Conservation (phyloP, 805 yeast genomes). For the Yarrowia osloensis region DNA sequence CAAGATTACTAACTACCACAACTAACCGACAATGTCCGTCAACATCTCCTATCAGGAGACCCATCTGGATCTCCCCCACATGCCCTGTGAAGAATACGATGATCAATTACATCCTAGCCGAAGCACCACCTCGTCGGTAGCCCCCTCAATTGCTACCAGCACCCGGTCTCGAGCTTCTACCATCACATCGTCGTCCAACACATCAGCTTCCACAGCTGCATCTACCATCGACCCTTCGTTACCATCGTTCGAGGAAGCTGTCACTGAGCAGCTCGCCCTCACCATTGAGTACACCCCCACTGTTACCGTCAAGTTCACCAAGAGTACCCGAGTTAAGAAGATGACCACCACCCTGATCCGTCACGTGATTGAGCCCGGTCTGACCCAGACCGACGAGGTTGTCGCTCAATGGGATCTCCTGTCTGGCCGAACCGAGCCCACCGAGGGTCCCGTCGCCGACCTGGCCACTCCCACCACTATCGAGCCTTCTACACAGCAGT, state of each 20-base stretch:
- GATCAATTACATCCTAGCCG: conserved; percentile 1
- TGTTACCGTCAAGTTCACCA: conserved; percentile 7
- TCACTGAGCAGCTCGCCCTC: conserved; percentile 18
- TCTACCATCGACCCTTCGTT: conserved; percentile 12
- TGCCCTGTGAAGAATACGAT: conserved; percentile 29
- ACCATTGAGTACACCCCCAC: conserved; percentile 6
- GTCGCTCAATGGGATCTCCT: conserved; percentile 18
- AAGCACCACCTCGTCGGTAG: neutral
- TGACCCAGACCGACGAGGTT: conserved; percentile 11
- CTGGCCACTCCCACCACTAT: neutral
- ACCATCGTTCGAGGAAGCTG: conserved; percentile 27
- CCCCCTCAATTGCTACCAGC: neutral
- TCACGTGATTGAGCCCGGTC: neutral
- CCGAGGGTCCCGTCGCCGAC: conserved; percentile 2
- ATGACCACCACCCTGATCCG: conserved; percentile 1
- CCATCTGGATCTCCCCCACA: conserved; percentile 25
- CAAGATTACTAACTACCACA: neutral
- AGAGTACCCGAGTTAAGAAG: conserved; percentile 24
- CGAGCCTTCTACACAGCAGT: conserved; percentile 6
- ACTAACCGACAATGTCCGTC: neutral
- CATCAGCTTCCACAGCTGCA: neutral
- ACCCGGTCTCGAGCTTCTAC: conserved; percentile 15
- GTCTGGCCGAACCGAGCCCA: neutral
- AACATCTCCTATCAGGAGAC: neutral
- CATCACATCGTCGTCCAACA: neutral